Evolutionary conservation across 2,329 filamentous ascomycete species (phyloP).

Genomic region (Nigrograna mackinnonii): DNA sequence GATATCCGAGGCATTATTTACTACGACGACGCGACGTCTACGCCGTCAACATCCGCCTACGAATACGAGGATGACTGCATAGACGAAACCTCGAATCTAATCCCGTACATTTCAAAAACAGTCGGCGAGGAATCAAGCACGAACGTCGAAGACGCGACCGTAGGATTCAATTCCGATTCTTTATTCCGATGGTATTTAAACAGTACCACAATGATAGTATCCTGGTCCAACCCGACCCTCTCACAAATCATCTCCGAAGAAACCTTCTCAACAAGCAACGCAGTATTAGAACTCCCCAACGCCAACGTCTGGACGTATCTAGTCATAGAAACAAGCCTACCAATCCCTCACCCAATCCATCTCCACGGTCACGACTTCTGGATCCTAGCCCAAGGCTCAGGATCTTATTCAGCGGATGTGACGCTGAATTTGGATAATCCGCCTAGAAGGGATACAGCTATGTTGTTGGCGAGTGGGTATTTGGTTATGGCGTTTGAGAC

Average conservation of each 20-base stretch:
- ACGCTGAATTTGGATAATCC: constrained; percentile 33
- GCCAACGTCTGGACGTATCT: constrained; percentile 43
- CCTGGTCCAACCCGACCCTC: constrained; percentile 45
- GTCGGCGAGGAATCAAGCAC: constrained; percentile 31
- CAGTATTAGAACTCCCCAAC: constrained; percentile 23
- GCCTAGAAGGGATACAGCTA: constrained; percentile 34
- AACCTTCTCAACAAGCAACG: constrained; percentile 33
- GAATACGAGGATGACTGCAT: constrained; percentile 38
- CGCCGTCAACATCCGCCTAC: constrained; percentile 37
- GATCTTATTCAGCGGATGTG: constrained; percentile 16
- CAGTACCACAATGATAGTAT: constrained; percentile 41
- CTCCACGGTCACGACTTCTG: constrained; percentile 38
- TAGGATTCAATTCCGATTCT: constrained; percentile 34
- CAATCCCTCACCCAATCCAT: constrained; percentile 36
- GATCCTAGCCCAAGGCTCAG: constrained; percentile 29
- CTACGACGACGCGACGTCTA: constrained; percentile 26
- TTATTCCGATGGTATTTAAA: constrained; percentile 47
- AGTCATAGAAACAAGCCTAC: constrained; percentile 41
- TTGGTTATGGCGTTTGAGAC: constrained; percentile 39
- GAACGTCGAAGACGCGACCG: constrained; percentile 28
- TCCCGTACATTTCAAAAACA: constrained; percentile 33
- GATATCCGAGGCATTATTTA: constrained; percentile 45
- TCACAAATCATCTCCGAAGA: constrained; percentile 36
- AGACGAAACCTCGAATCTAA: constrained; percentile 36
- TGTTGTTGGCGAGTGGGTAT: constrained; percentile 33